Evolutionary conservation across 225 moss, liverwort and hornwort species (phyloP), one percentile per base, ranked within the genome.

Genomic region (Asterella californica): DNA sequence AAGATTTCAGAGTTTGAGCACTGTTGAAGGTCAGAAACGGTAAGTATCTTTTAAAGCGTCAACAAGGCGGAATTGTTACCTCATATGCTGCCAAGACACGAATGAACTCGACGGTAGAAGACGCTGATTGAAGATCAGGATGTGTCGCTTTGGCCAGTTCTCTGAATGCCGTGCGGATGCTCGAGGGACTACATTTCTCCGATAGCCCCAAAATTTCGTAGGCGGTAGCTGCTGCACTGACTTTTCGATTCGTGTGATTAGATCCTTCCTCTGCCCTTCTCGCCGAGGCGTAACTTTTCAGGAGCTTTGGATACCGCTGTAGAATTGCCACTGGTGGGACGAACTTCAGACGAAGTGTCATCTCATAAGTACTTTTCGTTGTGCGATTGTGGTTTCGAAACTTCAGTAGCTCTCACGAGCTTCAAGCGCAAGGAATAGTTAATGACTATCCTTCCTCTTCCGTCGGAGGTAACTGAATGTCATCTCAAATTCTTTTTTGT

Each of bases 101-200:
- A 74, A 97, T 91, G 81, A 97, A 97, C 34, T 89, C 90, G 63
- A 88, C 89, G 53, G 91, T 91, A 66, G 83, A 82, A 32, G 82
- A 64, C 63, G 79, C 75, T 48, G 87, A 78, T 76, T 97, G 94
- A 84, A 85, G 86, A 84, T 97, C 96, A 32, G 96, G 96, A 80
- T 97, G 96, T 17, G 96, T 97, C 25, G 89, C 94, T 88, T 97
- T 97, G 68, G 96, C 96, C 78, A 92, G 86, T 81, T 91, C 86
- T 75, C 91, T 90, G 83, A 93, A 97, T 34, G 91, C 88, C 2
- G 69, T 82, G 30, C 94, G 90, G 36, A 97, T 88, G 49, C 57
- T 87, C 75, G 82, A 88, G 6, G 80, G 80, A 75, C 78, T 89
- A 70, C 90, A 90, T 75, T 82, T 60, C 72, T 86, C 81, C 70